Conservation (phyloP, 257 asterid genomes). For the Datura wrightii region DNA sequence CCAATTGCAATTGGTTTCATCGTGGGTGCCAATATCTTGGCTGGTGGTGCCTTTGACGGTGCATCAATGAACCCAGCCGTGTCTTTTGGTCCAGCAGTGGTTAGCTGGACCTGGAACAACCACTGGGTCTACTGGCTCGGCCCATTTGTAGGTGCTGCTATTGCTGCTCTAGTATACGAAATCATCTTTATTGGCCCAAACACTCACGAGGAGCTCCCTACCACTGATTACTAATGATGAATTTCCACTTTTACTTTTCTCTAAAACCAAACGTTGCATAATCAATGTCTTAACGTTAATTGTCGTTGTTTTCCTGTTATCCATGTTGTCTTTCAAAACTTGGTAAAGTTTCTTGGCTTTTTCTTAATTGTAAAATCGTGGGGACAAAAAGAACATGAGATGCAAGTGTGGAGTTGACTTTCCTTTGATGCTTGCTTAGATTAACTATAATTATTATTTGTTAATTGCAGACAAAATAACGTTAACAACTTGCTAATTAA, state of each 20-base stretch:
- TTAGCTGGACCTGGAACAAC: conserved; percentile 79
- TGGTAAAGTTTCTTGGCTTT: conserved; percentile 22
- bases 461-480: not conserved
- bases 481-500: not conserved
- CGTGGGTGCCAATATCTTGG: conserved; percentile 88
- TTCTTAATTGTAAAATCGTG: not conserved
- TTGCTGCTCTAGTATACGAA: conserved; percentile 69
- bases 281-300: not conserved
- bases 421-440: not conserved
- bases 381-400: not conserved
- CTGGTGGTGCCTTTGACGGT: conserved; percentile 82
- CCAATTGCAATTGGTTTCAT: conserved; percentile 87
- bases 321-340: not conserved
- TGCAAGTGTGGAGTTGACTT: not conserved
- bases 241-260: not conserved
- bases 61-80: conserved; percentile 96
- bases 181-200: conserved; percentile 56
- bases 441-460: not conserved
- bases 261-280: not conserved
- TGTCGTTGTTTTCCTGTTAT: not conserved
- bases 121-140: conserved; percentile 96
- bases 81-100: conserved; percentile 85
- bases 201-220: conserved; percentile 65
- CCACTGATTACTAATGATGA: conserved; percentile 50
- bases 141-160: conserved; percentile 69